Evolutionary conservation across 805 yeast species (phyloP).

Genomic region (Torulaspora quercuum): DNA sequence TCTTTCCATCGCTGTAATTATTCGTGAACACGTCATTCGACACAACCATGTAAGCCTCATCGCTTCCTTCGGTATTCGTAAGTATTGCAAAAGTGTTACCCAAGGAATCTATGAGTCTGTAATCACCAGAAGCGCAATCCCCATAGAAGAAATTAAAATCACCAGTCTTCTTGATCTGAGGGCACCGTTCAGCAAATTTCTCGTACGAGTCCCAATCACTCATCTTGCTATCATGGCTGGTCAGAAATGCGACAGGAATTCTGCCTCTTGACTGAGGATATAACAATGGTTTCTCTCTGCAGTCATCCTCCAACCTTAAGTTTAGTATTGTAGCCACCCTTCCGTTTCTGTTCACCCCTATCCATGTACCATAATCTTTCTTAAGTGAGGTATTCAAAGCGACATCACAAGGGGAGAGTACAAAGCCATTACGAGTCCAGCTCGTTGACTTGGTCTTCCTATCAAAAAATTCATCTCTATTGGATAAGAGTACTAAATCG

Average conservation of each 20-base stretch:
- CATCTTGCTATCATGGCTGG: slow-evolving; percentile 23
- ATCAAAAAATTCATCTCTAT: slow-evolving; percentile 79
- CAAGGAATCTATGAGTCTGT: slow-evolving; percentile 29
- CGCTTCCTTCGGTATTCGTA: slow-evolving; percentile 24
- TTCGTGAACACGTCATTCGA: slow-evolving; percentile 34
- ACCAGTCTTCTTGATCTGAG: slow-evolving; percentile 25
- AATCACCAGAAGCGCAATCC: slow-evolving; percentile 24
- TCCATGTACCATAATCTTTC: slow-evolving; percentile 78
- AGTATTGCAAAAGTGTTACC: slow-evolving; percentile 34
- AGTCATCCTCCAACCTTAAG: slow-evolving; percentile 49
- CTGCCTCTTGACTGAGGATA: slow-evolving; percentile 42
- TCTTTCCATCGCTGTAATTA: slow-evolving; percentile 38
- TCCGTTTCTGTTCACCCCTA: slow-evolving; percentile 62
- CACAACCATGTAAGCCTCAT: slow-evolving; percentile 22
- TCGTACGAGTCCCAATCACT: slow-evolving; percentile 31
- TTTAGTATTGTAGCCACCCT: slow-evolving; percentile 73
- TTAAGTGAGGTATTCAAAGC: slow-evolving; percentile 35
- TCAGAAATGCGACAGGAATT: slow-evolving; percentile 42
- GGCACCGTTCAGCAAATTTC: slow-evolving; percentile 24
- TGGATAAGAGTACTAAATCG: slow-evolving; percentile 72
- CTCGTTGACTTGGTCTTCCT: slow-evolving; percentile 67
- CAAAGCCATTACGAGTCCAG: slow-evolving; percentile 31
- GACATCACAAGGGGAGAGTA: slow-evolving; percentile 71
- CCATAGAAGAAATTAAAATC: slow-evolving; percentile 41
- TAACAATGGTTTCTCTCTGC: slow-evolving; percentile 11